A percentile compares a stretch with the other conserved stretches of the same genome.
phyloP scores from a whole-genome alignment of 495 filamentous ascomycete genomes.

The Lasiosphaeria ovina region DNA sequence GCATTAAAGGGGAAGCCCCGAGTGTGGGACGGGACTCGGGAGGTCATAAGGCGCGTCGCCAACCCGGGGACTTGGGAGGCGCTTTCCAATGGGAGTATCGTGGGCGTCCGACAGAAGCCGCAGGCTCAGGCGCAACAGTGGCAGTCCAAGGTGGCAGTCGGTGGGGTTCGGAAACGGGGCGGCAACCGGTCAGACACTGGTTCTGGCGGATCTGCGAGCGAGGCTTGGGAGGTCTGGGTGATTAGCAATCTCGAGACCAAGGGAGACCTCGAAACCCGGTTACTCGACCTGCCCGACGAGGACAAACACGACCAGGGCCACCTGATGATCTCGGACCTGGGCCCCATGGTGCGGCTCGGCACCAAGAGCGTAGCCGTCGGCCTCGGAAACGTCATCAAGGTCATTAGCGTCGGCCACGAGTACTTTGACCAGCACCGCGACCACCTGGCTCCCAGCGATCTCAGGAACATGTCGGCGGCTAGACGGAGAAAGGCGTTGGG shows the following conservation, averaged over 20 bases:
- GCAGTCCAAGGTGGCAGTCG: conserved; percentile 5
- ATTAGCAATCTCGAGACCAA: conserved; percentile 46
- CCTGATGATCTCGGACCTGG: conserved; percentile 58
- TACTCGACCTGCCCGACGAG: conserved; percentile 32
- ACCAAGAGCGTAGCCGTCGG: conserved; percentile 60
- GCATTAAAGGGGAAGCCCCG: conserved; percentile 27
- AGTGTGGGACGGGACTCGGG: conserved; percentile 42
- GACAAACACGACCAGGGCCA: conserved; percentile 33
- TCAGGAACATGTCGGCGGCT: conserved; percentile 29
- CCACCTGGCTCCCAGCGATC: conserved; percentile 26
- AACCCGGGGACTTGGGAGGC: conserved; percentile 52
- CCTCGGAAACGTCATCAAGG: conserved; percentile 65
- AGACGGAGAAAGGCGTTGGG: conserved; percentile 23
- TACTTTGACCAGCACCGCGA: conserved; percentile 48
- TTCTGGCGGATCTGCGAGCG: conserved; percentile 6
- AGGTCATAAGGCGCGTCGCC: conserved; percentile 35
- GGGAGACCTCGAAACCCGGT: conserved; percentile 36
- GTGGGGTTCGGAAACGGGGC: conserved; percentile 26
- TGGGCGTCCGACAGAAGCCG: conserved; percentile 41
- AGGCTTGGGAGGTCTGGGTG: conserved; percentile 64
- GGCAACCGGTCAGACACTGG: conserved; percentile 5
- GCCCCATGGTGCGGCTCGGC: conserved; percentile 59
- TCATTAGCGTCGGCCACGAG: conserved; percentile 62
- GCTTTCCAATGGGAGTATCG: conserved; percentile 46
- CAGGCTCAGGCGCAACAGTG: conserved; percentile 9